Conservation (phyloP, 1,139 yeast genomes). For the Pichia sp. region DNA sequence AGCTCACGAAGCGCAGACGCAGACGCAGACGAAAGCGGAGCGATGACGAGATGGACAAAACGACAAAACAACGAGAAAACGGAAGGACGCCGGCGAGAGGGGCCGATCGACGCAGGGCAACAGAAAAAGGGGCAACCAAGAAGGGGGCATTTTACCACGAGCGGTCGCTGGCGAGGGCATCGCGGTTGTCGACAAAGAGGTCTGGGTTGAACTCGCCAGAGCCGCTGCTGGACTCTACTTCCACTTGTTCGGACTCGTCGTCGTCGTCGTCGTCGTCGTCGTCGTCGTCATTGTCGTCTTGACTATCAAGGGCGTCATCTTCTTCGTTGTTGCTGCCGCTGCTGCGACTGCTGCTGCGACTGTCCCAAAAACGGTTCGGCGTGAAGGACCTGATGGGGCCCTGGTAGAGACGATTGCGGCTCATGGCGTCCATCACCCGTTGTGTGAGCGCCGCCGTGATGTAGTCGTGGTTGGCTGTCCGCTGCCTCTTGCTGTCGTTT, state of each 20-base stretch:
- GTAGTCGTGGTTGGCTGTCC: not conserved
- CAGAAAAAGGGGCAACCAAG: not conserved
- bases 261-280: not conserved
- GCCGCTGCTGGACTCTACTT: not conserved
- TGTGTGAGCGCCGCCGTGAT: not conserved
- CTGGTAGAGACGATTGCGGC: not conserved
- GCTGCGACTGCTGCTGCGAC: too few species aligned
- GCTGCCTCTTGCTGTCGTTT: too few species aligned
- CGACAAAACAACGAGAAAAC: not conserved
- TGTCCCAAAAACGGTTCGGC: too few species aligned
- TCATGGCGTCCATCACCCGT: not conserved
- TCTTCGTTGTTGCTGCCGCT: not conserved
- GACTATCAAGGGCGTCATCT: not conserved
- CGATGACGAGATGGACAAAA: too few species aligned
- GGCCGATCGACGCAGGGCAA: not conserved
- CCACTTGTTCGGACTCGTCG: not conserved
- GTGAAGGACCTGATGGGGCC: not conserved
- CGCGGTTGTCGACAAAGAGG: not conserved
- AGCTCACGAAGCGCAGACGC: not conserved
- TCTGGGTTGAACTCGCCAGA: not conserved
- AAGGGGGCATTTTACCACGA: not conserved
- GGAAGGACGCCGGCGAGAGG: not conserved
- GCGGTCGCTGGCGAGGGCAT: not conserved
- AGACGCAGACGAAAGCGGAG: not conserved
- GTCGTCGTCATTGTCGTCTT: not conserved